These are phyloP conservation scores for Cyanidioschyzon merolae DNA, from an alignment of 23 red algal genomes.

Conservation along the genomic window DNA sequence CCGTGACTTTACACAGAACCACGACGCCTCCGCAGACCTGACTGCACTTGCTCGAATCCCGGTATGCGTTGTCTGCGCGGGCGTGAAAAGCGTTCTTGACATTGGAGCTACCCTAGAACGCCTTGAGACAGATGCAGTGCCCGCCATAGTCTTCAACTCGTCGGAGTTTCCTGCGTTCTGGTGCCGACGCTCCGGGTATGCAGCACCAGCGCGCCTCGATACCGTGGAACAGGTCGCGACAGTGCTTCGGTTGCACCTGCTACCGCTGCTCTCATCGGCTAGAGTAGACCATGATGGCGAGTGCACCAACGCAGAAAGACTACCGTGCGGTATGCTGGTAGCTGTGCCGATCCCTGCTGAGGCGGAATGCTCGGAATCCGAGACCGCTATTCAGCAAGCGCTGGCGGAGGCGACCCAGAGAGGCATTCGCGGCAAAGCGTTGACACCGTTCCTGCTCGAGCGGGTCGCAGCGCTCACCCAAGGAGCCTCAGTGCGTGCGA, in stretches of 20 bases:
- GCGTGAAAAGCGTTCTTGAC: constrained; percentile 64
- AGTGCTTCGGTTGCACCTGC: constrained; percentile 16
- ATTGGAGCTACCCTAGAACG: constrained; percentile 59
- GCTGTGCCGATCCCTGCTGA: constrained; percentile 61
- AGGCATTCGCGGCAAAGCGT: background rate
- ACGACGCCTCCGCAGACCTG: constrained; percentile 64
- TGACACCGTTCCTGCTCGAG: constrained; percentile 68
- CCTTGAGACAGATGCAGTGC: constrained; percentile 58
- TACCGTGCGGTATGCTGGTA: constrained; percentile 4
- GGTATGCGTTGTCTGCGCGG: constrained; percentile 66
- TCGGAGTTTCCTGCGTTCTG: constrained; percentile 67
- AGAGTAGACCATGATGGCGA: background rate
- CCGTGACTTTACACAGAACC: constrained; percentile 13
- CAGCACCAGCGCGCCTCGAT: constrained; percentile 31
- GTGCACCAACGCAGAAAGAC: background rate
- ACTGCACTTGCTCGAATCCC: constrained; percentile 31
- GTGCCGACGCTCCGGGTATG: constrained; percentile 16
- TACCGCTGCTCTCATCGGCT: background rate
- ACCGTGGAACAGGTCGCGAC: constrained; percentile 31
- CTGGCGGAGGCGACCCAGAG: constrained; percentile 23
- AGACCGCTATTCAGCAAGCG: constrained; percentile 33
- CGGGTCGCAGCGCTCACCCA: constrained; percentile 45
- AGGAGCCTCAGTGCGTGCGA: constrained; percentile 43
- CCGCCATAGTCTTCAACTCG: constrained; percentile 34
- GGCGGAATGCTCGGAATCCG: constrained; percentile 16